Evolutionary conservation across 768 basidiomycete genomes (phyloP), one percentile per base, ranked within the genome.

Genomic region (Tricholoma sp.): DNA sequence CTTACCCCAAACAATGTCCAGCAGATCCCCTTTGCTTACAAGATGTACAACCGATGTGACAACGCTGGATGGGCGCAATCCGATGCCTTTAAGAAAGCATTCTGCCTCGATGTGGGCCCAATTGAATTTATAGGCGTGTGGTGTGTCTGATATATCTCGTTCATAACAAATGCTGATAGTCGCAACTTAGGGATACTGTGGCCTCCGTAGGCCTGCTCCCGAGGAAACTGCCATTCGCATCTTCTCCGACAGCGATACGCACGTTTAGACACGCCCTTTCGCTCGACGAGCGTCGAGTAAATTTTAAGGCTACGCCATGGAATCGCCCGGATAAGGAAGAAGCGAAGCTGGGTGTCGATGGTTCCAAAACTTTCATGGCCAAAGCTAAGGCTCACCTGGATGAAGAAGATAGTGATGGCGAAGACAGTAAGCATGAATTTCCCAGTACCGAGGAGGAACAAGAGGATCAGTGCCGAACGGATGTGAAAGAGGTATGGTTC

Each of bases 11-110:
- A 50, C 50, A 59, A 59, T 33, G 9, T 41, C 29, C 52, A 59
- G 31, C 58, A 59, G 39, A 33, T 59, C 29, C 50, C 54, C 4
- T 59, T 59, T 32, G 58, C 58, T 9, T 59, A 55, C 49, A 55
- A 55, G 33, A 55, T 59, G 54, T 59, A 42, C 31, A 55, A 42
- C 1, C 54, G 42, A 12, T 47, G 34, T 6, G 49, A 59, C 29
- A 29, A 55, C 28, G 15, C 44, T n/a, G 58, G 54, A 17, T 55
- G 54, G 50, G 44, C 41, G 34, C 54, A 52, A 32, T 52, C 52
- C 12, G 52, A 20, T 20, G 49, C 33, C 15, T 59, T 59, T 31
- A 59, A 59, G 37, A 39, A 50, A 44, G 39, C 49, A 8, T 56
- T 51, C 44, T 50, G 50, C 44, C 32, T 47, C 32, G 32, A 33